phyloP scores from a whole-genome alignment of 257 asterid species.

The Striga asiatica region DNA sequence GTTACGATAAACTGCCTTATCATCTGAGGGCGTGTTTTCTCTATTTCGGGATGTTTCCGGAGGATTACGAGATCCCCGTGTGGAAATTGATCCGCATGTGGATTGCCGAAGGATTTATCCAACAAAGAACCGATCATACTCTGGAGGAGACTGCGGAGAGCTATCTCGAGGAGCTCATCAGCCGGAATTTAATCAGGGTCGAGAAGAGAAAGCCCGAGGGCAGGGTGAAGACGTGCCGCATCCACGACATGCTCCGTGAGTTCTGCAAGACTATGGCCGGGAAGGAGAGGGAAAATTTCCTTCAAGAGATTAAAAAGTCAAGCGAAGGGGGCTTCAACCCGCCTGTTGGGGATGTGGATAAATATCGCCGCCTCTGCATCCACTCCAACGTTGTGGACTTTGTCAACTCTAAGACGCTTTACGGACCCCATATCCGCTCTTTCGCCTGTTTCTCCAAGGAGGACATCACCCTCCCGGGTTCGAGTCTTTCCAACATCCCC shows the following conservation, averaged over 20 bases:
- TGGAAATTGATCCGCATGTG: slow-evolving; percentile 31
- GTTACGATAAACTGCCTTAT: slow-evolving; percentile 38
- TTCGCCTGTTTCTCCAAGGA: slow-evolving; percentile 23
- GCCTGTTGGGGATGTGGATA: not conserved
- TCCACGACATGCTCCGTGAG: slow-evolving; percentile 31
- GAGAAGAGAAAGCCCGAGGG: slow-evolving; percentile 15
- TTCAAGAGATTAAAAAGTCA: slow-evolving; percentile 27
- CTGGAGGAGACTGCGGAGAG: slow-evolving; percentile 25
- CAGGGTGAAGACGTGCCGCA: slow-evolving; percentile 22
- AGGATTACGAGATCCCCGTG: slow-evolving; percentile 25
- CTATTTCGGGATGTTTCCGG: slow-evolving; percentile 35
- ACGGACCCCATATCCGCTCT: slow-evolving; percentile 27
- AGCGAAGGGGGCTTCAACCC: slow-evolving; percentile 14
- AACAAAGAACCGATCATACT: not conserved
- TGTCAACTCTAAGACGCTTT: slow-evolving; percentile 12
- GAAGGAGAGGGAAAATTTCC: slow-evolving; percentile 17
- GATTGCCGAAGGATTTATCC: slow-evolving; percentile 39
- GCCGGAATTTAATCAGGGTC: slow-evolving; percentile 21
- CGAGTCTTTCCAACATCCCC: slow-evolving; percentile 16
- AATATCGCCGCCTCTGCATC: slow-evolving; percentile 28
- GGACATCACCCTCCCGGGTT: slow-evolving; percentile 11
- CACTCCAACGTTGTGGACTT: slow-evolving; percentile 23
- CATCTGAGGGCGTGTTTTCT: slow-evolving; percentile 41
- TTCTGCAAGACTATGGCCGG: slow-evolving; percentile 21
- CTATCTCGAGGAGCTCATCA: slow-evolving; percentile 23